These are phyloP conservation scores for Leccinum imitatum DNA, from an alignment of 768 basidiomycete species.

Conservation along the genomic window DNA sequence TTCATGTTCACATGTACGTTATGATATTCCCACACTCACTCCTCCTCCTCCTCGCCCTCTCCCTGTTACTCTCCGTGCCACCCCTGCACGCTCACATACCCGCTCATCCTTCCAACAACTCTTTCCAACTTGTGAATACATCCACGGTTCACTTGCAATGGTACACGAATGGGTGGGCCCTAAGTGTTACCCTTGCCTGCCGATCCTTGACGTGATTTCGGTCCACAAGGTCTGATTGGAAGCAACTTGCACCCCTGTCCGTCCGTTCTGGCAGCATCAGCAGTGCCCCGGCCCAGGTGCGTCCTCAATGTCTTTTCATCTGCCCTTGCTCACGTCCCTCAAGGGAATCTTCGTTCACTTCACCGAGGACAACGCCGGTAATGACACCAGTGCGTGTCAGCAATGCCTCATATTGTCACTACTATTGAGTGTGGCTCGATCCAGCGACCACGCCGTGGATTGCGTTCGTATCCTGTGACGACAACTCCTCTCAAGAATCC, in stretches of 20 bases:
- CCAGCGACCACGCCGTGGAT: conserved; percentile 85
- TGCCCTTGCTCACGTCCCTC: not conserved
- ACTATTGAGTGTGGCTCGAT: conserved; percentile 15
- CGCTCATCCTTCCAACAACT: conserved; percentile 69
- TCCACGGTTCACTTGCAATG: conserved; percentile 56
- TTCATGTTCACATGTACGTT: conserved; percentile 3
- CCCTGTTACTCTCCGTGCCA: conserved; percentile 6
- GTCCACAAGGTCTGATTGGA: conserved; percentile 44
- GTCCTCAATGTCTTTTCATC: conserved; percentile 10
- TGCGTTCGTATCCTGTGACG: conserved; percentile 82
- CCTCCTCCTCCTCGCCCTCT: conserved; percentile 1
- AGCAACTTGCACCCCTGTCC: conserved; percentile 61
- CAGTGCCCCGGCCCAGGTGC: conserved; percentile 55
- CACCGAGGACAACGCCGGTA: conserved; percentile 54
- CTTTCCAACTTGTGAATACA: conserved; percentile 40
- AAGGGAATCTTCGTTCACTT: conserved; percentile 87
- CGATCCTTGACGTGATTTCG: conserved; percentile 10
- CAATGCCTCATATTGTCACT: conserved; percentile 22
- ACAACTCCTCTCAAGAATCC: conserved; percentile 47
- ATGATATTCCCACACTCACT: not conserved
- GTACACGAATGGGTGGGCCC: conserved; percentile 50
- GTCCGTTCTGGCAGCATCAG: conserved; percentile 43
- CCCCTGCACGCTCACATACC: conserved; percentile 59
- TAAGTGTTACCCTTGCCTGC: not conserved
- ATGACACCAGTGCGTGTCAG: conserved; percentile 49